Percentiles rank a stretch among this genome's conserved stretches.
Conservation (phyloP, 164 flowering plant species). For the Berberis thunbergii region DNA sequence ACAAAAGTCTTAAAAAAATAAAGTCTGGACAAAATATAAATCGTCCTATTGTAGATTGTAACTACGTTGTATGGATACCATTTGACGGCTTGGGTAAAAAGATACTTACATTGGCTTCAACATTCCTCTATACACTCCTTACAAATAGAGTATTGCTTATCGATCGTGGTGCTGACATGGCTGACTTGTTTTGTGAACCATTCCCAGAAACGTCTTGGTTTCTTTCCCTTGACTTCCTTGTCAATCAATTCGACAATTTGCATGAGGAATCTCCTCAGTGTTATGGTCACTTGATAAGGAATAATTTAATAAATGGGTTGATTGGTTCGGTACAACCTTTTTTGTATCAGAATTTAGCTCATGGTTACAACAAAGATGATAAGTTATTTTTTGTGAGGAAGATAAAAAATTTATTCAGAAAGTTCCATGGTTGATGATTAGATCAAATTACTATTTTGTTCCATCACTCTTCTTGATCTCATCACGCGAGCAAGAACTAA, state of each 20-base stretch:
- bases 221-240: conserved; percentile 62
- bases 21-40: conserved; percentile 23
- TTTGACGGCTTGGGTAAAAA: conserved; percentile 76
- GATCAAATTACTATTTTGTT: conserved; percentile 61
- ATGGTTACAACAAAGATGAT: conserved; percentile 63
- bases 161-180: conserved; percentile 58
- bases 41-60: conserved; percentile 30
- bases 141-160: conserved; percentile 75
- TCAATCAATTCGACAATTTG: conserved; percentile 36
- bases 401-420: conserved; percentile 47
- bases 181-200: conserved; percentile 85
- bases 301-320: conserved; percentile 15
- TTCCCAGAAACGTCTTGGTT: conserved; percentile 71
- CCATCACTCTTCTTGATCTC: conserved; percentile 80
- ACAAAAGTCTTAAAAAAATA: conserved; percentile 40
- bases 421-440: conserved; percentile 68
- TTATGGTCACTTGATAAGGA: conserved; percentile 54
- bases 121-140: conserved; percentile 77
- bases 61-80: conserved; percentile 73
- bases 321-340: conserved; percentile 16
- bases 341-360: conserved; percentile 62
- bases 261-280: conserved; percentile 36
- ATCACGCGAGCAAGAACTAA: conserved; percentile 52
- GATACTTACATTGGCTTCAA: conserved; percentile 61
- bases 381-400: conserved; percentile 77